Percentiles rank a stretch among this genome's conserved stretches.
phyloP scores from a whole-genome alignment of 1,284 basidiomycete genomes.

The Spongispora temasekensis region DNA sequence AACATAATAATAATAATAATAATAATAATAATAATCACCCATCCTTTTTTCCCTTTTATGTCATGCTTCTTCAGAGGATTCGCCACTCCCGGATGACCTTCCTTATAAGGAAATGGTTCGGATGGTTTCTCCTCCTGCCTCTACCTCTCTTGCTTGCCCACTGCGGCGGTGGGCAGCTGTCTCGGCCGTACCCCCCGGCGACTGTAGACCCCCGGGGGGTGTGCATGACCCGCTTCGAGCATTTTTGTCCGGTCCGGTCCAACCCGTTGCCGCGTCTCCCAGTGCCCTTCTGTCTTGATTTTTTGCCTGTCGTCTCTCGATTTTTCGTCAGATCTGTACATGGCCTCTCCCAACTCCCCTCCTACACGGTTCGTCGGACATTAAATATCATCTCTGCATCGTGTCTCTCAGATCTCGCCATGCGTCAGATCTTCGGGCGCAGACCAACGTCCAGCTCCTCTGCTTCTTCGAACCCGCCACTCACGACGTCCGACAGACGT shows the following conservation, averaged over 20 bases:
- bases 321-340: neutral
- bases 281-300: constrained; percentile 17
- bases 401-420: constrained; percentile 15
- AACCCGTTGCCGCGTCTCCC: neutral
- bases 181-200: too few species aligned
- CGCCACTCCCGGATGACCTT: constrained; percentile 11
- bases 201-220: too few species aligned
- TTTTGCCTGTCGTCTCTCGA: constrained; percentile 2
- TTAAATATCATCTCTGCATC: constrained; percentile 21
- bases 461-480: constrained; percentile 17
- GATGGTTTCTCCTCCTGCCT: constrained; percentile 1
- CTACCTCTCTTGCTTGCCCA: too few species aligned
- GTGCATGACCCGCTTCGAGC: too few species aligned
- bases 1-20: neutral
- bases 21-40: neutral
- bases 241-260: neutral
- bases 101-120: constrained; percentile 13
- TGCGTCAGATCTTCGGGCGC: constrained; percentile 22
- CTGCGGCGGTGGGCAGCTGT: too few species aligned
- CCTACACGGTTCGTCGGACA: constrained; percentile 21
- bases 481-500: constrained; percentile 5
- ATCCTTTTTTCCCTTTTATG: constrained; percentile 18
- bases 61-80: constrained; percentile 23
- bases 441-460: constrained; percentile 4
- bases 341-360: neutral